Percentiles rank a stretch among this genome's conserved stretches.
Conservation (phyloP, 257 asterid species). For the Asclepias syriaca region DNA sequence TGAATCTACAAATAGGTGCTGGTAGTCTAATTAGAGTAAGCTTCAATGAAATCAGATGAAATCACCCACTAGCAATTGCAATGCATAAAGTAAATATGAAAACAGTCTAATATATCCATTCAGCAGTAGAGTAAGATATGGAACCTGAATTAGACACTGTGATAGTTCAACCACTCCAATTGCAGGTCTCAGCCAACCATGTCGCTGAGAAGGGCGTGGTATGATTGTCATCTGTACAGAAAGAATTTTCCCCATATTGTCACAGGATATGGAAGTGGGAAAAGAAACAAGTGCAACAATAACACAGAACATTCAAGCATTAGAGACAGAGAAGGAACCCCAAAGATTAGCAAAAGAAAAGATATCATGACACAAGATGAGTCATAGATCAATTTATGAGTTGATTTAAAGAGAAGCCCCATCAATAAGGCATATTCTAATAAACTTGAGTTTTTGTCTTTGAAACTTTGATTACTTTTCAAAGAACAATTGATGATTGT, state of each 20-base stretch:
- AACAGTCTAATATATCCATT: neutral
- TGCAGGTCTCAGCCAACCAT: slow-evolving; percentile 99
- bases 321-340: neutral
- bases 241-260: neutral
- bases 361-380: neutral
- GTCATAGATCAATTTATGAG: no score
- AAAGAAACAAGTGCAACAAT: neutral
- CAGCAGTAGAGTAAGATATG: neutral
- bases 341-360: neutral
- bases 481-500: no score
- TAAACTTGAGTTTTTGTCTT: no score
- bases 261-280: neutral
- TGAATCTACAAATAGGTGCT: no score
- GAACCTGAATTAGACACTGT: slow-evolving; percentile 91
- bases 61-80: neutral
- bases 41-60: neutral
- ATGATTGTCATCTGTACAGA: slow-evolving; percentile 78
- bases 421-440: no score
- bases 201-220: slow-evolving; percentile 84
- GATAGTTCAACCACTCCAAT: slow-evolving; percentile 92
- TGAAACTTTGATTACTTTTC: no score
- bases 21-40: neutral
- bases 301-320: neutral
- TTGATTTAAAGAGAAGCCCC: no score
- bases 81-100: neutral